Conservation (phyloP, 208 protist species). For the Acanthamoeba lenticulata region DNA sequence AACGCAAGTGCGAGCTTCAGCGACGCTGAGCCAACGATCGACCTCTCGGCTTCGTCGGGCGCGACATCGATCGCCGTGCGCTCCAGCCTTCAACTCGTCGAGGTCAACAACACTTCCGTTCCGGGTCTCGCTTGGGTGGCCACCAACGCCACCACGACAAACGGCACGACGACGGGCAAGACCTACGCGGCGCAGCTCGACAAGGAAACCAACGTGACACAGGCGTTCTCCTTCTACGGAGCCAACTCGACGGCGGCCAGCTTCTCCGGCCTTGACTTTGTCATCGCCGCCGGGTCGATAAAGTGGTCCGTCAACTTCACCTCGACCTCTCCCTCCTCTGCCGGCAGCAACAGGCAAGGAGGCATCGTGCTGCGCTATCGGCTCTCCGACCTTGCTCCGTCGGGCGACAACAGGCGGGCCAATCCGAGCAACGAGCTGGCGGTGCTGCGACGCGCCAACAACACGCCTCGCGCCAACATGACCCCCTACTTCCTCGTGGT, state of each 20-base stretch:
- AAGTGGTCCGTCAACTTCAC: not conserved
- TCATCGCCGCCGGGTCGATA: not conserved
- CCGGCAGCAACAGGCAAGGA: not conserved
- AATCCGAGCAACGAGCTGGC: not conserved
- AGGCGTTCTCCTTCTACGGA: not conserved
- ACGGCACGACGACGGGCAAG: not conserved
- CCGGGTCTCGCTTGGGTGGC: not conserved
- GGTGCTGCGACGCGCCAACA: not conserved
- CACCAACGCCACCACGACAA: not conserved
- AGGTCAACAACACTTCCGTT: not conserved
- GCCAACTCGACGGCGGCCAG: not conserved
- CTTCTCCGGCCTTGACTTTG: not conserved
- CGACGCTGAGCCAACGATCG: not conserved
- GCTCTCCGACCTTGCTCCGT: not conserved
- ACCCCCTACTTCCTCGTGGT: not conserved
- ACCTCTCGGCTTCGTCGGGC: not conserved
- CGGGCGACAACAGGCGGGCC: not conserved
- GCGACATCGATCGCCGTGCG: not conserved
- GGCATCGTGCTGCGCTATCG: not conserved
- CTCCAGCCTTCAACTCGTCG: not conserved
- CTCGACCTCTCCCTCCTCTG: not conserved
- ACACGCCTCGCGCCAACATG: not conserved
- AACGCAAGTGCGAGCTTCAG: not conserved
- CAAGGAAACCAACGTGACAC: not conserved
- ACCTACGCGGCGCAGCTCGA: not conserved